These are phyloP conservation scores for Candida labiduridarum DNA, from an alignment of 1,139 yeast species.

Conservation along the genomic window DNA sequence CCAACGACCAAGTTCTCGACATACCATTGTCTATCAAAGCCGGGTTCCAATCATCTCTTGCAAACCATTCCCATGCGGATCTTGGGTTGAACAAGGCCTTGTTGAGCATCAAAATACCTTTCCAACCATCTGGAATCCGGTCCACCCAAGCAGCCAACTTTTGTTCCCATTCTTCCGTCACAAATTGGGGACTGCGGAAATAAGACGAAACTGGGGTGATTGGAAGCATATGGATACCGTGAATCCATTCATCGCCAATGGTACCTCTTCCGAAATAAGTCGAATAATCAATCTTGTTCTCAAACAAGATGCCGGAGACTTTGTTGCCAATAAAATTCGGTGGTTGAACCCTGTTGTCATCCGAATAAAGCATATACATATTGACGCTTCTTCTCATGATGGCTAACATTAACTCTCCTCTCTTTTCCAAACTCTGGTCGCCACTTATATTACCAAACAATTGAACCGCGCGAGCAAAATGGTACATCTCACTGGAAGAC, in stretches of 20 bases:
- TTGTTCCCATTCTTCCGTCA: slow-evolving; percentile 47
- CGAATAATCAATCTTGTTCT: slow-evolving; percentile 47
- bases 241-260: slow-evolving; percentile 48
- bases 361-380: slow-evolving; percentile 44
- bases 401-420: slow-evolving; percentile 46
- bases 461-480: slow-evolving; percentile 47
- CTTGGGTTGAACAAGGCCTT: slow-evolving; percentile 40
- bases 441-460: slow-evolving; percentile 37
- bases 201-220: slow-evolving; percentile 47
- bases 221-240: slow-evolving; percentile 52
- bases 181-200: slow-evolving; percentile 37
- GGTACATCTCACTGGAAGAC: slow-evolving; percentile 49
- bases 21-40: slow-evolving; percentile 44
- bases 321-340: slow-evolving; percentile 39
- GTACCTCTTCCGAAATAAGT: slow-evolving; percentile 50
- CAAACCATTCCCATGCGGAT: slow-evolving; percentile 41
- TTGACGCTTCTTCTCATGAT: slow-evolving; percentile 45
- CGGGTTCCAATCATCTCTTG: slow-evolving; percentile 41
- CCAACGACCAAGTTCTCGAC: slow-evolving; percentile 50
- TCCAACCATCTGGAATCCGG: slow-evolving; percentile 48
- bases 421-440: slow-evolving; percentile 36
- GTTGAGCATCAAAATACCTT: slow-evolving; percentile 45
- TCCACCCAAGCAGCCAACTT: slow-evolving; percentile 35
- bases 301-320: slow-evolving; percentile 50
- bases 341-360: slow-evolving; percentile 44